These are phyloP conservation scores for Verticillium albo-atrum DNA, from an alignment of 2,329 filamentous ascomycete species.

Conservation along the genomic window DNA sequence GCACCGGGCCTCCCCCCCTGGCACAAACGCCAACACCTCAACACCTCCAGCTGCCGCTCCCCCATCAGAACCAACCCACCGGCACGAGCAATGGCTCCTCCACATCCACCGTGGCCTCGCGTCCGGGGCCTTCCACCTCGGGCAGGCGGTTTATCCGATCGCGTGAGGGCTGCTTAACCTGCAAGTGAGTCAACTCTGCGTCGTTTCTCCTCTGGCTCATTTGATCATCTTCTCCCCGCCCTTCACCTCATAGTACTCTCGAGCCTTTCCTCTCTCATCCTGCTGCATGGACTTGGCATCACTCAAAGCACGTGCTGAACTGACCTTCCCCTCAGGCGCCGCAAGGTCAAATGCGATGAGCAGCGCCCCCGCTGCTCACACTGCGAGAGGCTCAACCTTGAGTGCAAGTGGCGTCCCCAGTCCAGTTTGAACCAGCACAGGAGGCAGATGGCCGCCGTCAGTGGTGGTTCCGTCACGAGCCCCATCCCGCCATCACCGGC, in stretches of 20 bases:
- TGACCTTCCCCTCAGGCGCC: conserved; percentile 27
- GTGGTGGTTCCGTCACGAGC: conserved; percentile 15
- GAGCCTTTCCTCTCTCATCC: not conserved
- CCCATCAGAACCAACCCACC: not conserved
- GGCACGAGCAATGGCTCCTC: not conserved
- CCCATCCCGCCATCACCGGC: conserved; percentile 16
- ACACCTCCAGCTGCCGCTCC: not conserved
- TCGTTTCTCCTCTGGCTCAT: not conserved
- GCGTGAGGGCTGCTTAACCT: conserved; percentile 41
- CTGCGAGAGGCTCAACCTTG: conserved; percentile 47
- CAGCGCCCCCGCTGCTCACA: conserved; percentile 46
- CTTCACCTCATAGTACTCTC: not conserved
- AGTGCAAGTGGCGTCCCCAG: conserved; percentile 44
- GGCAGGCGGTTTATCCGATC: conserved; percentile 16
- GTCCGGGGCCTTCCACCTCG: not conserved
- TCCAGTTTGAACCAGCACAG: conserved; percentile 1
- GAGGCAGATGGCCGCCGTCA: conserved; percentile 16
- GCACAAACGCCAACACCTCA: not conserved
- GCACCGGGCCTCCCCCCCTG: not conserved
- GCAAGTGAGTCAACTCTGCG: conserved; percentile 28
- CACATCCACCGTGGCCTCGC: not conserved
- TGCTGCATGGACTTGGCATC: not conserved
- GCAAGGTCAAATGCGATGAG: conserved; percentile 53
- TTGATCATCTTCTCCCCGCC: too few species aligned
- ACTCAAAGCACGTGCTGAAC: not conserved